Evolutionary conservation across 2,329 filamentous ascomycete species (phyloP).

Genomic region (Aspergillus arachidicola): DNA sequence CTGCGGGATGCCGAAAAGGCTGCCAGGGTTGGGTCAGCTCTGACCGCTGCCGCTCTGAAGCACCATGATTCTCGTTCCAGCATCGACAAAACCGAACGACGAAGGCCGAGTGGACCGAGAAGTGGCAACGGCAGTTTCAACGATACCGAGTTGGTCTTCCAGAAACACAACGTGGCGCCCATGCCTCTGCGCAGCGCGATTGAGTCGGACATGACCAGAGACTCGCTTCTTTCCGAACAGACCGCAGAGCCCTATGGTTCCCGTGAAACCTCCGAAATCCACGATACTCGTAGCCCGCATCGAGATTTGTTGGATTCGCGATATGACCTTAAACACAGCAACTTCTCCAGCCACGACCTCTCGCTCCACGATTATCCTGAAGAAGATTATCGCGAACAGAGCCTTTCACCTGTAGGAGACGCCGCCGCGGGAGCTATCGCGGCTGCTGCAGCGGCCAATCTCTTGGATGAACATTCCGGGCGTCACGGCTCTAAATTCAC

Average conservation of each 20-base stretch:
- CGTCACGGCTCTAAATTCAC: slow-evolving; percentile 54
- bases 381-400: slow-evolving; percentile 47
- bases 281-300: slow-evolving; percentile 67
- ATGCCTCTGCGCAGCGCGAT: slow-evolving; percentile 89
- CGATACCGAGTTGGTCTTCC: slow-evolving; percentile 57
- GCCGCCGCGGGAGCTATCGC: slow-evolving; percentile 43
- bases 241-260: slow-evolving; percentile 71
- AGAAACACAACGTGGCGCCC: slow-evolving; percentile 67
- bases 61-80: slow-evolving; percentile 67
- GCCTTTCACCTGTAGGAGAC: slow-evolving; percentile 32
- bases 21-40: slow-evolving; percentile 57
- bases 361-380: slow-evolving; percentile 49
- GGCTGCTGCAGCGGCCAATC: slow-evolving; percentile 41
- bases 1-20: slow-evolving; percentile 59
- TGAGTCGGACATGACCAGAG: slow-evolving; percentile 82
- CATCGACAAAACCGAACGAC: slow-evolving; percentile 46
- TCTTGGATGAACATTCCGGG: slow-evolving; percentile 45
- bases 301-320: slow-evolving; percentile 51
- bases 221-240: slow-evolving; percentile 81
- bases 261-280: slow-evolving; percentile 64
- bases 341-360: slow-evolving; percentile 55
- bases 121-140: slow-evolving; percentile 50
- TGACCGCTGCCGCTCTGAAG: slow-evolving; percentile 65
- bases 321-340: slow-evolving; percentile 64
- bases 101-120: slow-evolving; percentile 41